A percentile compares a stretch with the other conserved stretches of the same genome.
phyloP scores from a whole-genome alignment of 495 filamentous ascomycete species.

The Penicillium parvum region DNA sequence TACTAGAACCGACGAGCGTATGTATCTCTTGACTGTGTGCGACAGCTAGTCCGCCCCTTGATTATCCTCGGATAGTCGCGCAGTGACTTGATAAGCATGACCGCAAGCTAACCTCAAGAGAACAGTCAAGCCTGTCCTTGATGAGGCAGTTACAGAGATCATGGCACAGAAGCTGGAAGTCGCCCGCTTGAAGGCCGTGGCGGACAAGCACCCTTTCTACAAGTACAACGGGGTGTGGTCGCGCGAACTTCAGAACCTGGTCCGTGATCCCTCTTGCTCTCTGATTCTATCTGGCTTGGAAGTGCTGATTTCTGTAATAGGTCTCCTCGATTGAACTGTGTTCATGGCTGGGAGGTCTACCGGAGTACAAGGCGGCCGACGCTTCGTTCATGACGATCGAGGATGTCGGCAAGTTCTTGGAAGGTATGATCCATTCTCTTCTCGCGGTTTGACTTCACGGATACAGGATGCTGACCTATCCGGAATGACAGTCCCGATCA shows the following conservation, averaged over 20 bases:
- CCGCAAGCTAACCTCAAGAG: slow-evolving; percentile 4
- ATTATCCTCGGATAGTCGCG: too few relatives aligned
- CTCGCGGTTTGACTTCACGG: too few relatives aligned
- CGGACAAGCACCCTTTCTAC: slow-evolving; percentile 88
- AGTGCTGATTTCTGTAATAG: slow-evolving; percentile 26
- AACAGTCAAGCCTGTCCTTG: slow-evolving; percentile 43
- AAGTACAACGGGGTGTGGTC: slow-evolving; percentile 88
- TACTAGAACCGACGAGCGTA: slow-evolving; percentile 72
- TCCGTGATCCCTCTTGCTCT: slow-evolving; percentile 19
- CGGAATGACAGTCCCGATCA: slow-evolving; percentile 71
- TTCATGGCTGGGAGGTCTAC: slow-evolving; percentile 68
- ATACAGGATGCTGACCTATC: too few relatives aligned
- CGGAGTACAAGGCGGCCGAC: slow-evolving; percentile 37
- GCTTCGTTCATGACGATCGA: slow-evolving; percentile 75
- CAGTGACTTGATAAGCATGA: neutral
- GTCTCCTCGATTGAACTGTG: slow-evolving; percentile 66
- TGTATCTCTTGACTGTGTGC: slow-evolving; percentile 18
- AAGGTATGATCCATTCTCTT: slow-evolving; percentile 48
- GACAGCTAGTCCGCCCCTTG: neutral
- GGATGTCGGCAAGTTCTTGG: slow-evolving; percentile 71
- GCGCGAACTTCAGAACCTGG: slow-evolving; percentile 77
- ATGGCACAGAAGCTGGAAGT: slow-evolving; percentile 43
- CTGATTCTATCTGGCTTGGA: neutral
- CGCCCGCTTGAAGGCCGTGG: slow-evolving; percentile 56
- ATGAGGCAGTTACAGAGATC: slow-evolving; percentile 38